Evolutionary conservation across 176 grass and related monocot species (phyloP).

Genomic region (Miscanthus lutarioriparius): DNA sequence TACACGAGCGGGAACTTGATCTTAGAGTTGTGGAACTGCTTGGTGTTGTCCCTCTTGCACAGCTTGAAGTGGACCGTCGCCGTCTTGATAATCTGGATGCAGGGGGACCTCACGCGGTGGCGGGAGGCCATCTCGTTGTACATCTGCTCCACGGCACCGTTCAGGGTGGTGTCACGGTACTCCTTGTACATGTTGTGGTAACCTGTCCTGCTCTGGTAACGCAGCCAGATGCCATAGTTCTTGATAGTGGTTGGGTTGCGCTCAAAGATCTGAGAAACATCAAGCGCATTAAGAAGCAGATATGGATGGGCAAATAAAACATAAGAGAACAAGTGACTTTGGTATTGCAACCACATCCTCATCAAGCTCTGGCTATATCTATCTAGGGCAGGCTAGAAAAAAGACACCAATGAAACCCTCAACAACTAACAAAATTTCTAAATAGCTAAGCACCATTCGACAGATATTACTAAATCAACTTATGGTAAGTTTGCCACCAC

Average conservation of each 20-base stretch:
- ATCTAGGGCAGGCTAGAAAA: not conserved
- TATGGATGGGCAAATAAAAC: not conserved
- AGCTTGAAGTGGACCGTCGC: slow-evolving; percentile 74
- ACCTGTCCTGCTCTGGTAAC: slow-evolving; percentile 88
- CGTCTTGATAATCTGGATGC: slow-evolving; percentile 96
- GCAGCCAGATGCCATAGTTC: slow-evolving; percentile 91
- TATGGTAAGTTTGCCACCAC: not conserved
- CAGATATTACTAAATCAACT: not conserved
- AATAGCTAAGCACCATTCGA: not conserved
- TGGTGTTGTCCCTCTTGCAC: slow-evolving; percentile 96
- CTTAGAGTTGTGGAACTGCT: slow-evolving; percentile 81
- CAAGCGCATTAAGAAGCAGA: not conserved
- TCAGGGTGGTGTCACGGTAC: slow-evolving; percentile 83
- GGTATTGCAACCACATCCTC: not conserved
- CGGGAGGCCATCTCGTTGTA: slow-evolving; percentile 92
- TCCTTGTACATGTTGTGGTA: slow-evolving; percentile 99
- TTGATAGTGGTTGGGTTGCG: slow-evolving; percentile 84
- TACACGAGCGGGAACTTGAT: slow-evolving; percentile 80
- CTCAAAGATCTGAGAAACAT: slow-evolving; percentile 71
- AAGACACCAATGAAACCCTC: not conserved
- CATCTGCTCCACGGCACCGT: slow-evolving; percentile 86
- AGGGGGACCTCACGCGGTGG: slow-evolving; percentile 72
- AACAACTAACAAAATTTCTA: not conserved
- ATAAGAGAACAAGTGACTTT: not conserved
- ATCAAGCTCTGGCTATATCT: not conserved